Conservation (phyloP, 441 rosid species). For the Capsella rubella region DNA sequence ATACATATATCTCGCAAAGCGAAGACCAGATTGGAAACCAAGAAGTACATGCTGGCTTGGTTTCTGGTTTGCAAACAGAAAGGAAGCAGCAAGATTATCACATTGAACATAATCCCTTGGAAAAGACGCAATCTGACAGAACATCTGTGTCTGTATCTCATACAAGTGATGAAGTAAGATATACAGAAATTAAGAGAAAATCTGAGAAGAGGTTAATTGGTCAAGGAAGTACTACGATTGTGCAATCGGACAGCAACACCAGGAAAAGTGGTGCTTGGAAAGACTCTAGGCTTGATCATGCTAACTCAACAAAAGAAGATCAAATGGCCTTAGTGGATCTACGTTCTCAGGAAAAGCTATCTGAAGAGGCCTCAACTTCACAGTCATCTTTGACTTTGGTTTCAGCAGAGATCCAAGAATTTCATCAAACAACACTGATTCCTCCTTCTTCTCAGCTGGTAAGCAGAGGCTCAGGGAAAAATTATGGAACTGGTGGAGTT, state of each 20-base stretch:
- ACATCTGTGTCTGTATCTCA: slow-evolving; percentile 55
- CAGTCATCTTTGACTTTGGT: slow-evolving; percentile 51
- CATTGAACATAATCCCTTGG: slow-evolving; percentile 46
- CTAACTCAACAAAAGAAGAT: slow-evolving; percentile 45
- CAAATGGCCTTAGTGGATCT: slow-evolving; percentile 37
- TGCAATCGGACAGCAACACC: slow-evolving; percentile 45
- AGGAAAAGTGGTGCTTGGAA: slow-evolving; percentile 44
- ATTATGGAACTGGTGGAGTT: slow-evolving; percentile 41
- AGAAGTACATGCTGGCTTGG: slow-evolving; percentile 44
- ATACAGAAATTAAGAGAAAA: slow-evolving; percentile 49
- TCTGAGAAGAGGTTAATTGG: slow-evolving; percentile 53
- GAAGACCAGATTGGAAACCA: slow-evolving; percentile 51
- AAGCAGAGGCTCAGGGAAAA: slow-evolving; percentile 48
- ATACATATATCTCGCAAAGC: slow-evolving; percentile 47
- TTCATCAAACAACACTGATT: slow-evolving; percentile 55
- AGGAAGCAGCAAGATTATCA: slow-evolving; percentile 47
- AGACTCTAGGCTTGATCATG: slow-evolving; percentile 44
- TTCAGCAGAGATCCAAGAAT: slow-evolving; percentile 51
- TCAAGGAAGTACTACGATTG: slow-evolving; percentile 51
- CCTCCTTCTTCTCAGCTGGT: slow-evolving; percentile 69
- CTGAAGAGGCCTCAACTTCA: slow-evolving; percentile 51
- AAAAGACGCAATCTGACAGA: slow-evolving; percentile 50
- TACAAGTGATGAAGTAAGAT: slow-evolving; percentile 46
- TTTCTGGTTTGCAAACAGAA: slow-evolving; percentile 49
- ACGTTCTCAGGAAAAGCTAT: slow-evolving; percentile 48